Evolutionary conservation across 2,329 filamentous ascomycete species (phyloP).

Genomic region (Harringtonia lauricola): DNA sequence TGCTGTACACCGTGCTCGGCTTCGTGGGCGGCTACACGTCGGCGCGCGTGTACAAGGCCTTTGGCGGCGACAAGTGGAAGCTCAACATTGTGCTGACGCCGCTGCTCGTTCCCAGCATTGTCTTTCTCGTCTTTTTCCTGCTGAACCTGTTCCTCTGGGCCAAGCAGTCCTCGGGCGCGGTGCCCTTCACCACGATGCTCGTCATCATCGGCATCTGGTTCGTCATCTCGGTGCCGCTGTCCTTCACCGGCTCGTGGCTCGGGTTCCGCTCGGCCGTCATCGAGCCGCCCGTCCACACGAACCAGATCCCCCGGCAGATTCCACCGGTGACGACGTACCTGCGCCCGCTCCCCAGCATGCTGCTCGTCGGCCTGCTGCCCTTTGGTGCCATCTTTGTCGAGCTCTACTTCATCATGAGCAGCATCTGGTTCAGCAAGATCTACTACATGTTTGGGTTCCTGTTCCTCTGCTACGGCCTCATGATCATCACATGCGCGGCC

Average conservation of each 20-base stretch:
- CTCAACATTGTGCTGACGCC: constrained; percentile 84
- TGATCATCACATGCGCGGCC: constrained; percentile 89
- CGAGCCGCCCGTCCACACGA: constrained; percentile 78
- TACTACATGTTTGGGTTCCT: constrained; percentile 99
- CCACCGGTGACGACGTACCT: constrained; percentile 72
- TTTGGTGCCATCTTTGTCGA: constrained; percentile 98
- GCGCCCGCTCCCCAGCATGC: constrained; percentile 76
- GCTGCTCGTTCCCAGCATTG: constrained; percentile 70
- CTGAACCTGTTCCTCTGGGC: constrained; percentile 96
- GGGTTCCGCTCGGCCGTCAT: constrained; percentile 69
- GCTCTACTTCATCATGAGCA: constrained; percentile 98
- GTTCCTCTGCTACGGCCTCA: constrained; percentile 92
- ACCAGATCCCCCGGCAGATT: constrained; percentile 96
- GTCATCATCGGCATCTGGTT: constrained; percentile 94
- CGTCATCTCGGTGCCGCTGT: constrained; percentile 85
- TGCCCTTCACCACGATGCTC: constrained; percentile 95
- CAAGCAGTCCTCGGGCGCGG: constrained; percentile 81
- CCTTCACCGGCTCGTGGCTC: constrained; percentile 81
- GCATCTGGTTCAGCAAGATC: constrained; percentile 96
- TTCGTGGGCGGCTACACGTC: constrained; percentile 89
- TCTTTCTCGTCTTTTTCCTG: constrained; percentile 84
- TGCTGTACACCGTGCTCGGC: constrained; percentile 87
- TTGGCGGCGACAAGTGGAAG: constrained; percentile 90
- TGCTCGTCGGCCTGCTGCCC: constrained; percentile 83
- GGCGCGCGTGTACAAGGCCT: constrained; percentile 85